These are phyloP conservation scores for Nymphaea colorata DNA, from an alignment of 164 flowering plant species.

Conservation along the genomic window DNA sequence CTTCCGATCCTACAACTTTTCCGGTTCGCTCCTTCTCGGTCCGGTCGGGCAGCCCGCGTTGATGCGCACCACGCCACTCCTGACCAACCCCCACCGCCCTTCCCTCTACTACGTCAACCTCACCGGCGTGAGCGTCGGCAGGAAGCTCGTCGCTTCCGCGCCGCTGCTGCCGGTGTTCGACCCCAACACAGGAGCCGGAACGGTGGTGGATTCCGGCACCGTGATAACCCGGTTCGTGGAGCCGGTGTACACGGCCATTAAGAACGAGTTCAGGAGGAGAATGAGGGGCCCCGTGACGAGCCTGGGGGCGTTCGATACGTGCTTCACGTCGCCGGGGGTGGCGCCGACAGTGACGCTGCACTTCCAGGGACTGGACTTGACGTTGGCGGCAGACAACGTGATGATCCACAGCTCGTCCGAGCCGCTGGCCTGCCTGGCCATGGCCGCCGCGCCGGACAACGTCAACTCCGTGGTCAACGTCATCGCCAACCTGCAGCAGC, in stretches of 20 bases:
- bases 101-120: constrained; percentile 84
- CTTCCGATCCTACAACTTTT: constrained; percentile 73
- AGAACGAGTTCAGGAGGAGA: constrained; percentile 56
- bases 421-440: constrained; percentile 61
- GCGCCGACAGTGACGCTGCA: constrained; percentile 55
- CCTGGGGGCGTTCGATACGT: constrained; percentile 81
- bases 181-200: constrained; percentile 75
- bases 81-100: constrained; percentile 66
- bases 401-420: constrained; percentile 71
- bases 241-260: constrained; percentile 45
- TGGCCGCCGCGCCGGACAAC: constrained; percentile 74
- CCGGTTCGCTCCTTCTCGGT: constrained; percentile 85
- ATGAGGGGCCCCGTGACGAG: constrained; percentile 40
- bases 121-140: constrained; percentile 62
- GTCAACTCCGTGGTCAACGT: constrained; percentile 69
- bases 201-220: constrained; percentile 85
- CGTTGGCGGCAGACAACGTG: constrained; percentile 63
- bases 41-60: constrained; percentile 57
- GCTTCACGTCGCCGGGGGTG: constrained; percentile 29
- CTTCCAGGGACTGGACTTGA: constrained; percentile 56
- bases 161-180: constrained; percentile 38
- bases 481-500: constrained; percentile 86
- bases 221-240: constrained; percentile 70
- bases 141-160: constrained; percentile 35
- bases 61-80: constrained; percentile 67